Evolutionary conservation across 176 grass and related monocot species (phyloP).

Genomic region (Urochloa ruziziensis): DNA sequence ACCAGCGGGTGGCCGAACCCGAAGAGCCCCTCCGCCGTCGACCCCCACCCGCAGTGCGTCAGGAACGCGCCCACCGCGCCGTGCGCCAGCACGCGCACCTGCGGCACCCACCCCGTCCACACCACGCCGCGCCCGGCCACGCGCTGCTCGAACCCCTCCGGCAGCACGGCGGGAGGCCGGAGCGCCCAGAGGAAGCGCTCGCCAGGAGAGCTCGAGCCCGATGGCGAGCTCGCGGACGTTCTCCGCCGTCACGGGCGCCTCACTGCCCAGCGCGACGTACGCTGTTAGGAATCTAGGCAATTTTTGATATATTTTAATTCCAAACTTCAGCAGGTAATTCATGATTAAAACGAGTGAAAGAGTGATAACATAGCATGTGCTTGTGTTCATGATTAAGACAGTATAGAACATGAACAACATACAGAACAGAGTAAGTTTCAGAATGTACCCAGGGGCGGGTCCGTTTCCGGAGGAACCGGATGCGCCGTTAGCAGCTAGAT

Average conservation of each 20-base stretch:
- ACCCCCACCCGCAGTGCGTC: slow-evolving; percentile 54
- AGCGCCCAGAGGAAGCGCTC: slow-evolving; percentile 47
- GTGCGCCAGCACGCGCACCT: slow-evolving; percentile 33
- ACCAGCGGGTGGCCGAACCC: slow-evolving; percentile 42
- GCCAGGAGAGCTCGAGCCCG: slow-evolving; percentile 23
- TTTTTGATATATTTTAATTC: too few species aligned
- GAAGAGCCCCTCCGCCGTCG: slow-evolving; percentile 22
- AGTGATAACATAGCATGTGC: too few species aligned
- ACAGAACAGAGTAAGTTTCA: too few species aligned
- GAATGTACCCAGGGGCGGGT: too few species aligned
- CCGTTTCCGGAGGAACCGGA: too few species aligned
- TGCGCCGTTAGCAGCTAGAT: too few species aligned
- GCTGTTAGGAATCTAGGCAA: too few species aligned
- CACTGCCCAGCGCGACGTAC: slow-evolving; percentile 40
- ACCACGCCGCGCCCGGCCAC: not conserved
- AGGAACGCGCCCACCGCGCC: slow-evolving; percentile 41
- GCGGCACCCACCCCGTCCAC: slow-evolving; percentile 37
- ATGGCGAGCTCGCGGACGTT: slow-evolving; percentile 25
- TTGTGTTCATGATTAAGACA: too few species aligned
- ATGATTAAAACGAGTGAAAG: too few species aligned
- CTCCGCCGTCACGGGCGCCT: slow-evolving; percentile 6
- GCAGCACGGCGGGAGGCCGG: not conserved
- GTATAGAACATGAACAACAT: too few species aligned
- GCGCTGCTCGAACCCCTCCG: slow-evolving; percentile 12
- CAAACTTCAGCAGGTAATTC: too few species aligned